These are phyloP conservation scores for Hericium coralloides DNA, from an alignment of 768 basidiomycete genomes.

Conservation along the genomic window DNA sequence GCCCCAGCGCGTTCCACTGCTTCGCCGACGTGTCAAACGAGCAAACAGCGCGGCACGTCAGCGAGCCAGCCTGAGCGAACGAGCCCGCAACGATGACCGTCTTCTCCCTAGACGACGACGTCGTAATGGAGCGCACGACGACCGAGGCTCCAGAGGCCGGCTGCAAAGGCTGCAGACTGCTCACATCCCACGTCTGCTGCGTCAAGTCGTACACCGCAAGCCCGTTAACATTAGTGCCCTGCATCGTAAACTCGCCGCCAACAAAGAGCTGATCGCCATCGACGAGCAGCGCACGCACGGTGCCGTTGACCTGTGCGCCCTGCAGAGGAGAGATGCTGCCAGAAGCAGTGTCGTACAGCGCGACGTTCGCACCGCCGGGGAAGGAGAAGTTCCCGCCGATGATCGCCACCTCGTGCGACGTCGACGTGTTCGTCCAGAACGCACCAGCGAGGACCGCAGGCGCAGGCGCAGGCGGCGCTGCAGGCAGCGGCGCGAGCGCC, in stretches of 20 bases:
- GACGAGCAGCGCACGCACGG: conserved; percentile 70
- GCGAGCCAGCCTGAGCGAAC: conserved; percentile 69
- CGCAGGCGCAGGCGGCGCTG: conserved; percentile 46
- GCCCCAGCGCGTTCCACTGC: conserved; percentile 76
- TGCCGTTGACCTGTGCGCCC: conserved; percentile 62
- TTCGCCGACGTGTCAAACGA: conserved; percentile 54
- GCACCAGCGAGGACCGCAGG: conserved; percentile 80
- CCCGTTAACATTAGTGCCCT: conserved; percentile 49
- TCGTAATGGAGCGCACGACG: conserved; percentile 63
- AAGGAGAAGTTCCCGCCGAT: conserved; percentile 89
- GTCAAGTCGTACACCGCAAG: conserved; percentile 77
- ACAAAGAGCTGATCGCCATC: conserved; percentile 63
- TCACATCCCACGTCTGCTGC: conserved; percentile 50
- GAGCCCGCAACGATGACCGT: conserved; percentile 80
- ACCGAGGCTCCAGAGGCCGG: conserved; percentile 42
- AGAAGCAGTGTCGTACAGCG: conserved; percentile 56
- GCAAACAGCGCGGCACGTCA: conserved; percentile 74
- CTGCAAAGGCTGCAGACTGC: conserved; percentile 52
- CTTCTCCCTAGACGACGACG: conserved; percentile 48
- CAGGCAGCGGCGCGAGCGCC: conserved; percentile 43
- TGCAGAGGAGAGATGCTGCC: conserved; percentile 42
- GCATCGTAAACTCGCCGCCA: conserved; percentile 74
- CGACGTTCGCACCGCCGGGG: conserved; percentile 40
- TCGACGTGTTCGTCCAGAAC: conserved; percentile 82
- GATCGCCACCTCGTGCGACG: conserved; percentile 57